Evolutionary conservation across 306 rosid species (phyloP).

Genomic region (Corylus americana): DNA sequence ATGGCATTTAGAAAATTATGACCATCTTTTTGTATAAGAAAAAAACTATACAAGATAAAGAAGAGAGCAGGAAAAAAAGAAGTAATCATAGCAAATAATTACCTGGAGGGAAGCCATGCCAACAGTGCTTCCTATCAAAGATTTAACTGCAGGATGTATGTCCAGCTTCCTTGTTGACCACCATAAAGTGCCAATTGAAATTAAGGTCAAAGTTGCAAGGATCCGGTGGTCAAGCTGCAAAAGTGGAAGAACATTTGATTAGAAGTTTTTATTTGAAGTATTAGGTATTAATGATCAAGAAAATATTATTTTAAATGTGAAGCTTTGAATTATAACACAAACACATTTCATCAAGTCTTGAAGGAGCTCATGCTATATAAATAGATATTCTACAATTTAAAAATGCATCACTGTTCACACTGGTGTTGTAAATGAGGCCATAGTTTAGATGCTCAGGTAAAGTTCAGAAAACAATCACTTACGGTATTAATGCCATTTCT

Average conservation of each 20-base stretch:
- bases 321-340: background rate
- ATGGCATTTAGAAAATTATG: background rate
- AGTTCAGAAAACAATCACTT: background rate
- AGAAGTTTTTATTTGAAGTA: background rate
- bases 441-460: background rate
- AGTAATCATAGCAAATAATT: constrained; percentile 5
- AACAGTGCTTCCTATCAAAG: constrained; percentile 52
- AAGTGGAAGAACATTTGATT: constrained; percentile 2
- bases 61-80: constrained; percentile 1
- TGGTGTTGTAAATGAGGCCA: background rate
- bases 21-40: background rate
- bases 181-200: constrained; percentile 69
- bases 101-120: constrained; percentile 95
- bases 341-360: background rate
- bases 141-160: constrained; percentile 72
- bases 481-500: background rate
- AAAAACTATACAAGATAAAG: background rate
- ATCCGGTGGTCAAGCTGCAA: constrained; percentile 86
- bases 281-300: background rate
- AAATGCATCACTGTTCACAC: background rate
- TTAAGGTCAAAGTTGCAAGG: constrained; percentile 67
- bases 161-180: constrained; percentile 74
- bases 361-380: background rate
- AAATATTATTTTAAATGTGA: background rate
- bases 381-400: background rate